Evolutionary conservation across 1,284 basidiomycete genomes (phyloP), one percentile per base, ranked within the genome.

Genomic region (Fomitopsis pinicola): DNA sequence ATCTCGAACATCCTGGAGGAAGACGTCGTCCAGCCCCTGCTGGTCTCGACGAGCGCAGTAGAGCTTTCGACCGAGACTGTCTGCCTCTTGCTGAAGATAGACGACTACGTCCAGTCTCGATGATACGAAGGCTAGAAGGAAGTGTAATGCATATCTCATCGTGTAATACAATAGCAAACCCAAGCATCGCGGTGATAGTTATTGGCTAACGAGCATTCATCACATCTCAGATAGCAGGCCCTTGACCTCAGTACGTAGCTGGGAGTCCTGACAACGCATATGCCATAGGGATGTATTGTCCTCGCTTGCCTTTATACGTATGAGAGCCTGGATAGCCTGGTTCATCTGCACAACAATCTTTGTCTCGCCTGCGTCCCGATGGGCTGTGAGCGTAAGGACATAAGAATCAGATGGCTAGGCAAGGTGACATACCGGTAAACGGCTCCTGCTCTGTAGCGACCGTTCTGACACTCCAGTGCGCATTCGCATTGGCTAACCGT

Each of bases 31-130:
- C 97, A 99, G 75, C 97, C 97, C 19, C 79, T 99, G 63, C 79
- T 99, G 53, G 97, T 99, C 30, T 92, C 93, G 42, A 99, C 96
- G 40, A 97, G 94, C 69, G 97, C 97, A 5, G 82, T 99, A 64
- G 96, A 98, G 78, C 83, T 99, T 58, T 83, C 97, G 44, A 97
- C 97, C 14, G 97, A 99, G 80, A 99, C 97, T 0, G 97, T 98
- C n/a, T 93, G 95, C 68, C 77, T 99, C 66, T 78, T 99, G 71
- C 78, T 99, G 73, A 93, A 97, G 79, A 98, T 99, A 57, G 97
- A 99, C 75, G 97, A 98, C 74, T 97, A 97, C 70, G 93, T 92
- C 64, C 89, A 91, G 75, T 80, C 86, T 66, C 85, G 89, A 74
- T 91, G 72, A 69, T 69, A 59, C 5, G 15, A 28, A 55, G 42